Percentiles rank a stretch among this genome's conserved stretches.
phyloP scores from a whole-genome alignment of 2,329 filamentous ascomycete genomes.

The Ceratocystis variospora region DNA sequence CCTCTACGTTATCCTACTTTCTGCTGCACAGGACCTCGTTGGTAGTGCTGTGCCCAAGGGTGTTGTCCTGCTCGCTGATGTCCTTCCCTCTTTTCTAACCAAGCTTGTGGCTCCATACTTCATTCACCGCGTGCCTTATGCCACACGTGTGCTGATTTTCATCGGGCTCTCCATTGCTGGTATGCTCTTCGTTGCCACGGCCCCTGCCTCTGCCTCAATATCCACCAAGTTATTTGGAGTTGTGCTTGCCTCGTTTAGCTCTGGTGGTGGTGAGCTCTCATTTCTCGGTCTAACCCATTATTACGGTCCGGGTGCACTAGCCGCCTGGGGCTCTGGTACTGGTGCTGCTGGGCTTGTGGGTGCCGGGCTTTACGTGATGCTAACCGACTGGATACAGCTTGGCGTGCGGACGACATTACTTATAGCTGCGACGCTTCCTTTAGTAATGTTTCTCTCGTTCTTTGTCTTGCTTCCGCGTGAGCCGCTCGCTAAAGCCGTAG shows the following conservation, averaged over 20 bases:
- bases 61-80: conserved; percentile 82
- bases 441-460: conserved; percentile 74
- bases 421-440: conserved; percentile 63
- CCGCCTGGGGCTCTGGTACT: conserved; percentile 84
- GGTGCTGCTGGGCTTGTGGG: conserved; percentile 79
- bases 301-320: conserved; percentile 76
- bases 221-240: conserved; percentile 71
- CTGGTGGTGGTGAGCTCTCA: conserved; percentile 76
- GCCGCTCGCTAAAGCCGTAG: conserved; percentile 40
- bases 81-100: conserved; percentile 74
- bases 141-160: conserved; percentile 58
- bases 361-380: conserved; percentile 71
- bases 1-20: conserved; percentile 93
- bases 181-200: conserved; percentile 79
- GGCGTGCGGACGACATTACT: conserved; percentile 62
- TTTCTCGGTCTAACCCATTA: conserved; percentile 87
- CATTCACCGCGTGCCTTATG: conserved; percentile 76
- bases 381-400: conserved; percentile 68
- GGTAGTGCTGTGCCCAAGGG: conserved; percentile 74
- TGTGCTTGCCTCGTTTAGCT: conserved; percentile 69
- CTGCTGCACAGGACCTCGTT: conserved; percentile 87
- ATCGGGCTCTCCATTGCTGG: conserved; percentile 63
- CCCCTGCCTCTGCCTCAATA: conserved; percentile 40
- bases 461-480: conserved; percentile 64
- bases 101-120: conserved; percentile 89